A percentile compares a stretch with the other conserved stretches of the same genome.
These are phyloP conservation scores for Microdochium trichocladiopsis DNA, from an alignment of 2,329 filamentous ascomycete genomes.

Conservation along the genomic window DNA sequence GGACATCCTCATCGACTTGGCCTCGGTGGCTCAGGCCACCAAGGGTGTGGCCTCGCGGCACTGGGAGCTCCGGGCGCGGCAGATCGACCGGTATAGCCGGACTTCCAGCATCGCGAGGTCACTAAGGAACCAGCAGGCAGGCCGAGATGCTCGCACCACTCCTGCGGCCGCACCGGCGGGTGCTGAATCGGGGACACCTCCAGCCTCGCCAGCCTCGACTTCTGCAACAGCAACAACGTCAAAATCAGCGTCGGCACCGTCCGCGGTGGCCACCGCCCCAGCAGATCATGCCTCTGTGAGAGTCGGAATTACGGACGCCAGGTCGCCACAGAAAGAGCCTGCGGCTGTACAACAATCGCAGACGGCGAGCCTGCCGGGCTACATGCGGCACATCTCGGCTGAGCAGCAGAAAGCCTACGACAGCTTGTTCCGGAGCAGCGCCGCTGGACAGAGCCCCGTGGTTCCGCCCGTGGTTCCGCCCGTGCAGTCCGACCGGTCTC, in stretches of 20 bases:
- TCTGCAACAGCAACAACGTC: no score
- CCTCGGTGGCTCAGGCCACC: conserved; percentile 63
- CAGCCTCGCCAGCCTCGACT: not conserved
- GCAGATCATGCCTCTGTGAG: no score
- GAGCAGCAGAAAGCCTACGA: not conserved
- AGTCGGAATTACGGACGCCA: no score
- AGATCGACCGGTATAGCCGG: conserved; percentile 42
- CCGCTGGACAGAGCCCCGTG: not conserved
- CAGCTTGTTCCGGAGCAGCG: not conserved
- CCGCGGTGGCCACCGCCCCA: no score
- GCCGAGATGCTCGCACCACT: not conserved
- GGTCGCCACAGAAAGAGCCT: no score
- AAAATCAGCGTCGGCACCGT: no score
- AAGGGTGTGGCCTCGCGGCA: conserved; percentile 60
- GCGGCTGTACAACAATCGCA: no score
- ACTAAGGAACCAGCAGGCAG: conserved; percentile 14
- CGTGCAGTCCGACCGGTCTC: not conserved
- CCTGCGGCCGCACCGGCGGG: no score
- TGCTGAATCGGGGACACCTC: not conserved
- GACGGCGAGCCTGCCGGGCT: not conserved
- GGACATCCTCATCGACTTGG: conserved; percentile 61
- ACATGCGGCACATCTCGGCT: not conserved
- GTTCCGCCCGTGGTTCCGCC: not conserved
- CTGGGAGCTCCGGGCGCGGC: conserved; percentile 46
- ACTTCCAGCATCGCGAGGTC: conserved; percentile 34